Percentiles rank a stretch among this genome's conserved stretches.
These are phyloP conservation scores for Pichia norvegensis DNA, from an alignment of 1,139 yeast genomes.

Conservation along the genomic window DNA sequence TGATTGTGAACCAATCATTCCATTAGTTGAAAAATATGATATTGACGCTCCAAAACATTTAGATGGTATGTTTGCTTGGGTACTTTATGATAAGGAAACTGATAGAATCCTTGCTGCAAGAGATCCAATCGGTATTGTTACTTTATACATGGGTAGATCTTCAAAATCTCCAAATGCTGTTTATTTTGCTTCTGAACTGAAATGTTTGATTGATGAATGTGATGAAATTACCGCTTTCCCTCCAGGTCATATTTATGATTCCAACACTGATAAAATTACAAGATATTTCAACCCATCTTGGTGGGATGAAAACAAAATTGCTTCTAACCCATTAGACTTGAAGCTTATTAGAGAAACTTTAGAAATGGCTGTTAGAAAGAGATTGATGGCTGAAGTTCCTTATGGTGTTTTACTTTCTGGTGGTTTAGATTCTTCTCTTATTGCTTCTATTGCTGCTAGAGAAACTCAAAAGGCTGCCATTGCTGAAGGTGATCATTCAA, in stretches of 20 bases:
- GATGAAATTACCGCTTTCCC: slow-evolving; percentile 92
- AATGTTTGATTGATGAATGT: slow-evolving; percentile 90
- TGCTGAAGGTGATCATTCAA: slow-evolving; percentile 36
- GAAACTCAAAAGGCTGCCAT: slow-evolving; percentile 78
- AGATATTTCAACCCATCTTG: slow-evolving; percentile 89
- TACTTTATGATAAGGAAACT: slow-evolving; percentile 69
- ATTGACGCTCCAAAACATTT: slow-evolving; percentile 84
- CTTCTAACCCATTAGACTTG: slow-evolving; percentile 68
- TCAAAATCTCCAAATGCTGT: slow-evolving; percentile 65
- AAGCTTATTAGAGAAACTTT: slow-evolving; percentile 65
- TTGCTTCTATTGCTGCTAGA: slow-evolving; percentile 94
- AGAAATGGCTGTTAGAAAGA: slow-evolving; percentile 94
- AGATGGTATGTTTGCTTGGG: slow-evolving; percentile 99
- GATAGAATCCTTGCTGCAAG: slow-evolving; percentile 95
- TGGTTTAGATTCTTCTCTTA: slow-evolving; percentile 92
- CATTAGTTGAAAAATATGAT: slow-evolving; percentile 79
- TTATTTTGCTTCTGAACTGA: slow-evolving; percentile 88
- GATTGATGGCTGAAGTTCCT: slow-evolving; percentile 98
- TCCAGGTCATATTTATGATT: slow-evolving; percentile 96
- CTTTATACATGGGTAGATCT: slow-evolving; percentile 88
- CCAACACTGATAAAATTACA: slow-evolving; percentile 73
- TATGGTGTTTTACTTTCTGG: slow-evolving; percentile 95
- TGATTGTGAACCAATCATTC: slow-evolving; percentile 97
- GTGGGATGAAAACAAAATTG: slow-evolving; percentile 79
- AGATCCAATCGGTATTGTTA: slow-evolving; percentile 96